Evolutionary conservation across 1,284 basidiomycete species (phyloP), one percentile per base, ranked within the genome.

Genomic region (Naganishia albida): DNA sequence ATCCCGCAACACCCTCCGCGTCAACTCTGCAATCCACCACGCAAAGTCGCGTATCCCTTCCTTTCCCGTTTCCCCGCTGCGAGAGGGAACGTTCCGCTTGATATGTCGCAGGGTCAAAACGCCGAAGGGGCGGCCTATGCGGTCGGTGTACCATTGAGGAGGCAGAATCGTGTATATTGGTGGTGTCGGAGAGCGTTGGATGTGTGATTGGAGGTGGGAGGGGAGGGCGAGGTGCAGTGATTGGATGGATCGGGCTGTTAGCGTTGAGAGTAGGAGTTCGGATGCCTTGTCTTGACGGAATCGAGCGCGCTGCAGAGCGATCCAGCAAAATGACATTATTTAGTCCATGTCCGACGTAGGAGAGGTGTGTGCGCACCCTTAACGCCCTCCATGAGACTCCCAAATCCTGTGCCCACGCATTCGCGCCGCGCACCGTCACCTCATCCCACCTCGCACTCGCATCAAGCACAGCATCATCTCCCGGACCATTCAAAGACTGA

Each of bases 1-100:
- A 64, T 78, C 77, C 44, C 66, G 60, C 42, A 77, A 48, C 0
- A 69, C 70, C 51, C 77, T 65, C 30, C 76, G 65, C 3, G 72
- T 68, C 65, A 76, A 69, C 60, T 78, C 75, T 26, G 74, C 69
- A 7, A 71, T 72, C 75, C 76, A 79, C 76, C 75, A 79, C 10
- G 69, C 67, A 73, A 74, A 77, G 42, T 75, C 72, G 49, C 75
- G 75, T 28, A 80, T 62, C 38, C 74, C 75, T 15, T 72, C 72
- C 8, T 68, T 70, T 2, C 75, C 77, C 3, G 72, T 63, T 13
- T 68, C 71, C 50, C 39, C 77, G 63, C 46, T 52, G 50, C 0
- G 77, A 72, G 49, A 28, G 12, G 64, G 23, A 10, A 60, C 34
- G 38, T 66, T 52, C 55, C 53, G 53, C 23, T 60, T 48, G 48